Base-by-base conservation (phyloP, 163 green algal genomes). In the Scenedesmus sp. region DNA sequence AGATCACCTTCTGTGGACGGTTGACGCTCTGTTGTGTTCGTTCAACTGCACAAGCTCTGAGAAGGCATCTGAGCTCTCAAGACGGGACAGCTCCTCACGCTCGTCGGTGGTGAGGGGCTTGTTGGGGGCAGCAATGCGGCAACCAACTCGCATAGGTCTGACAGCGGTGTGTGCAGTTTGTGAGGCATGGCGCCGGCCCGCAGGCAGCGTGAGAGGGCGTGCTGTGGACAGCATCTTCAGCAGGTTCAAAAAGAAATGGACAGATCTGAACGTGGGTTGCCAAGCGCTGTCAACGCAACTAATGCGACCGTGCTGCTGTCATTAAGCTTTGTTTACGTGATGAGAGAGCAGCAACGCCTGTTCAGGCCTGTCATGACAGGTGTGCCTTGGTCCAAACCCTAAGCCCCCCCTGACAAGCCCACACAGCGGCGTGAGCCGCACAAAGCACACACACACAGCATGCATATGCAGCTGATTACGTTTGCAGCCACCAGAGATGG, bases 11-110 rank as follows among this genome's bases (percentile, higher is more conserved):
- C 88, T 96, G 94, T 13, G 90, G 93, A 2, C 91, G 80, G 88
- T 96, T 96, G 0, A 95, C 93, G n/a, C 82, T 93, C 85, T 96
- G 94, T 79, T 92, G 86, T 18, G 16, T 24, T 92, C 83, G 83
- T 40, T 92, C 22, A 96, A 22, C 3, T 87, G 65, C 16, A 95
- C 88, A 0, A 97, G 93, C 90, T 97, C 93, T 18, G 80, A 81
- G 79, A 96, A 97, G 0, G 95, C 95, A 79, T 97, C 93, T 9
- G 84, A 93, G 26, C 16, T 33, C 81, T 95, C 92, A 10, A 95
- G 90, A n/a, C 93, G 88, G 9, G 81, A 84, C 30, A 46, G 40
- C 91, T 94, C 92, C 80, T 61, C 80, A 59, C 40, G 40, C 42
- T 86, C 80, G 13, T 43, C 80, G 70, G 46, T 40, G 33, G 44